Percentiles rank a stretch among this genome's conserved stretches.
phyloP scores from a whole-genome alignment of 306 rosid species.

The Myrica gale region DNA sequence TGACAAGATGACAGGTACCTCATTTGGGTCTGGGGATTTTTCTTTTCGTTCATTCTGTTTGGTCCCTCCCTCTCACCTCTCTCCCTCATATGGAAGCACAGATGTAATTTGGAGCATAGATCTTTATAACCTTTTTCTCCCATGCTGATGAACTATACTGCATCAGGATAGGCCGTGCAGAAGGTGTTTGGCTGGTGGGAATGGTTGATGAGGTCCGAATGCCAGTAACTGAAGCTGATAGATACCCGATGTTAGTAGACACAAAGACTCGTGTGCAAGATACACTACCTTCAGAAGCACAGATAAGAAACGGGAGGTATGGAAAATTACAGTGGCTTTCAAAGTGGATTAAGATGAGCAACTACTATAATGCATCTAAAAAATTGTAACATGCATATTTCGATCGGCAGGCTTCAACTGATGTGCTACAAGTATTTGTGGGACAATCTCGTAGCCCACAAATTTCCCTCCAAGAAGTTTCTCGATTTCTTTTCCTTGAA shows the following conservation, averaged over 20 bases:
- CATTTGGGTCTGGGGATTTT: background rate
- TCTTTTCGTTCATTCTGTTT: background rate
- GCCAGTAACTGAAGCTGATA: constrained; percentile 40
- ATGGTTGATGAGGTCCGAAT: constrained; percentile 76
- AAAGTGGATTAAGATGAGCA: background rate
- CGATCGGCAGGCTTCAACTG: constrained; percentile 70
- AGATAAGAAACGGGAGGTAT: constrained; percentile 81
- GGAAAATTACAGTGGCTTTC: background rate
- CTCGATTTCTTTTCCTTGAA: constrained; percentile 56
- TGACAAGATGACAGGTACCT: background rate
- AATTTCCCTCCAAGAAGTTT: constrained; percentile 51
- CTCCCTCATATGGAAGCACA: no score
- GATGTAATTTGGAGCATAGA: constrained; percentile 14
- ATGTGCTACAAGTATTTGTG: constrained; percentile 83
- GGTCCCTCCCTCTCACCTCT: background rate
- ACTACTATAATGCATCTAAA: constrained; percentile 16
- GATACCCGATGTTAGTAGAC: constrained; percentile 62
- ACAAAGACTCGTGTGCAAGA: constrained; percentile 66
- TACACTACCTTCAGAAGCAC: constrained; percentile 73
- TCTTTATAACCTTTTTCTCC: background rate
- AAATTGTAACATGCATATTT: constrained; percentile 6
- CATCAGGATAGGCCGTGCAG: constrained; percentile 57
- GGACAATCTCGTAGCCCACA: constrained; percentile 55
- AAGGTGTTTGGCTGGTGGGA: constrained; percentile 73
- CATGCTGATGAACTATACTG: constrained; percentile 18